Conservation (phyloP, 192 early-diverging fungal genomes). For the Thamnidium elegans region DNA sequence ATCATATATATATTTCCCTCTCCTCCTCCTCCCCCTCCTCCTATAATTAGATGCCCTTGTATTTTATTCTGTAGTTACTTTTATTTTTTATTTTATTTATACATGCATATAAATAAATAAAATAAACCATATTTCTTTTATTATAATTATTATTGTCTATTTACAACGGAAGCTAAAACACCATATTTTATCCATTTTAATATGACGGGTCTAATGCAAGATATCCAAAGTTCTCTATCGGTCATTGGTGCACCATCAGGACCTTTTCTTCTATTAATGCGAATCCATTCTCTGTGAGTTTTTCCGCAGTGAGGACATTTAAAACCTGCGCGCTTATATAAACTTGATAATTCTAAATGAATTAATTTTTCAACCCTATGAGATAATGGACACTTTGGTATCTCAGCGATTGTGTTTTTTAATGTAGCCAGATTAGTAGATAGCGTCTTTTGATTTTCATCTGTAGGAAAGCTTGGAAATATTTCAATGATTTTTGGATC, state of each 20-base stretch:
- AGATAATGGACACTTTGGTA: conserved; percentile 6
- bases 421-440: background rate
- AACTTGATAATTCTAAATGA: conserved; percentile 8
- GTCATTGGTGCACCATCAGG: background rate
- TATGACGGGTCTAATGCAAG: background rate
- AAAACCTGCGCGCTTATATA: background rate
- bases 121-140: too few relatives aligned
- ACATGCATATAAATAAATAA: too few relatives aligned
- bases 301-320: background rate
- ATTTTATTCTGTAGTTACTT: too few relatives aligned
- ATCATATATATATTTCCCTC: too few relatives aligned
- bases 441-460: background rate
- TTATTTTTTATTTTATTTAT: too few relatives aligned
- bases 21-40: too few relatives aligned
- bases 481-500: conserved; percentile 6
- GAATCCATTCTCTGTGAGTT: conserved; percentile 3
- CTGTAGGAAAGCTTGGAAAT: background rate
- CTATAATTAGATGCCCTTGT: too few relatives aligned
- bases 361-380: conserved; percentile 2
- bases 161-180: background rate
- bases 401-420: background rate
- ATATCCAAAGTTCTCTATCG: background rate
- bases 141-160: too few relatives aligned
- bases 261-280: background rate
- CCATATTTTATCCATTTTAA: conserved; percentile 15